A percentile compares a stretch with the other conserved stretches of the same genome.
phyloP scores from a whole-genome alignment of 2,329 filamentous ascomycete species.

The Colletotrichum ledebouriae region DNA sequence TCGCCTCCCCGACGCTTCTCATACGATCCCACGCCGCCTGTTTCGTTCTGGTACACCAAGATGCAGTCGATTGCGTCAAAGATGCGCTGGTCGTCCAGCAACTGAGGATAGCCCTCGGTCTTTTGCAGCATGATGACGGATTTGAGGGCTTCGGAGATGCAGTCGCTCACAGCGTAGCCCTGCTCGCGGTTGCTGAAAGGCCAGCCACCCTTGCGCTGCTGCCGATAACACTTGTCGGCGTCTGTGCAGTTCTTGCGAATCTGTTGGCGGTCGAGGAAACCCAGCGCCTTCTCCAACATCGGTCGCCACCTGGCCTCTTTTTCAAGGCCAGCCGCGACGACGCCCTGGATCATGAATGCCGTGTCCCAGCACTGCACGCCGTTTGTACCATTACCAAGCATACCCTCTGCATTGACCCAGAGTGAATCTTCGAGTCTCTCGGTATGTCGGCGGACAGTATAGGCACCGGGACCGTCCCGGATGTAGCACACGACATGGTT shows the following conservation, averaged over 20 bases:
- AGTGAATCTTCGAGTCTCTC: conserved; percentile 88
- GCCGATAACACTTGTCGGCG: conserved; percentile 86
- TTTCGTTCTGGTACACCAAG: conserved; percentile 89
- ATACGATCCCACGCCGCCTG: conserved; percentile 91
- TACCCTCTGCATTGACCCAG: conserved; percentile 92
- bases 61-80: conserved; percentile 92
- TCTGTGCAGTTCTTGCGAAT: conserved; percentile 86
- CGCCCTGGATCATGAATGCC: conserved; percentile 86
- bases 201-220: conserved; percentile 94
- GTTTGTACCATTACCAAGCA: conserved; percentile 96
- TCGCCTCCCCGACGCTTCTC: conserved; percentile 85
- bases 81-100: conserved; percentile 82
- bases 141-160: conserved; percentile 91
- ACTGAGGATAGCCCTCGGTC: conserved; percentile 78
- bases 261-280: conserved; percentile 91
- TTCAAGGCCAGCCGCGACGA: conserved; percentile 84
- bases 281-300: conserved; percentile 85
- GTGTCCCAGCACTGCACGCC: conserved; percentile 99
- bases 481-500: conserved; percentile 91
- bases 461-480: conserved; percentile 81
- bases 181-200: conserved; percentile 93
- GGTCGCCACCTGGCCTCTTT: conserved; percentile 81
- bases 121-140: conserved; percentile 87
- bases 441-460: conserved; percentile 80
- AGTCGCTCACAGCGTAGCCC: conserved; percentile 96